Base-by-base conservation (phyloP, 345 rosid genomes). In the Pseudoturritis turrita region DNA sequence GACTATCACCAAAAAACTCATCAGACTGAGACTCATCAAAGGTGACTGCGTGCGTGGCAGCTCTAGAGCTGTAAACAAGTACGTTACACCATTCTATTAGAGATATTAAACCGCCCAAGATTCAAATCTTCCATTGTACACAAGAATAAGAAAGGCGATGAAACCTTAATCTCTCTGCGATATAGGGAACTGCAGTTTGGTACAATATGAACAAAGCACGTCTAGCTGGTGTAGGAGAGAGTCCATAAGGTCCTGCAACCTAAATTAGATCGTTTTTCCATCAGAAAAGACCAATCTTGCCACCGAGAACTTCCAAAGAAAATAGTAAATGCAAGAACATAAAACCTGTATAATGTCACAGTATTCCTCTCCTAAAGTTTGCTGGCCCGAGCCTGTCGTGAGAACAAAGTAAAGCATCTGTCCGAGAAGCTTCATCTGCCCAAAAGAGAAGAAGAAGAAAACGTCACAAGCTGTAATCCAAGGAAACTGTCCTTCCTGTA, bases 191-290 rank as follows among this genome's bases (percentile, higher is more conserved):
- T 2, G 92, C 87, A 3, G 93, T 85, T 64, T 89, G 96, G 50
- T 87, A 95, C 28, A 95, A 60, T 49, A 95, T 91, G 76, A 88
- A 91, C 75, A 95, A 89, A 47, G 89, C 86, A 35, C 96, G 93
- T 80, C 93, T 87, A 13, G 99, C 99, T 5, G 96, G 99, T 28
- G 96, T 91, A n/a, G 97, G 99, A 31, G 96, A 81, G 65, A 91
- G 93, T 29, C 93, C 87, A 66, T 83, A 78, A 51, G 85, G 81
- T 70, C 96, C 96, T 44, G 91, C 80, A 78, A 91, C 96, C 97
- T 89, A 77, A 72, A 51, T 25, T 53, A 68, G 47, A 79, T 26
- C 52, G 47, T 41, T 31, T 57, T n/a, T 26, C 17, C 22, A 52
- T 64, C 55, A 79, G 55, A 47, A 59, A 22, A 64, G 13, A 9